Base-by-base conservation (phyloP, 306 rosid species). In the Sicyos edulis region DNA sequence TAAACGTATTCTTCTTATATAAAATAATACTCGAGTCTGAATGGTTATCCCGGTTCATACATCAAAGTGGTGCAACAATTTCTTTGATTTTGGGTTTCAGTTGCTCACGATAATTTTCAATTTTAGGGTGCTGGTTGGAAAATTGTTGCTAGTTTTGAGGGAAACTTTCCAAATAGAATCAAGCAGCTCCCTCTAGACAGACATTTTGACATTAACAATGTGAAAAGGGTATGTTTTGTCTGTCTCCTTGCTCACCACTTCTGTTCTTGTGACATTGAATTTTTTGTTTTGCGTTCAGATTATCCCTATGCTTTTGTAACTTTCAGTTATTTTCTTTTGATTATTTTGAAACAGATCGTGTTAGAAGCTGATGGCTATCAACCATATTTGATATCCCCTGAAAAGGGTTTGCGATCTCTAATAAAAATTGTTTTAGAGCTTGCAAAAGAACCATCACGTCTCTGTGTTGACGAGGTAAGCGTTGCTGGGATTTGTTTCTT, bases 361-460 rank as follows among this genome's bases (percentile, higher is more conserved):
- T 82, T 92, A 81, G 98, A 92, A 84, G 98, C 98, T 8, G 98
- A 92, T 82, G 98, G 98, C 77, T 92, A 92, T 84, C 98, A 92
- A 78, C 98, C 98, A 20, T 90, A 92, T 83, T 95, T 92, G 77
- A 90, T 92, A 76, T 92, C 98, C 51, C 98, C 98, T 64, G 98
- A 90, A 82, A 92, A 92, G 82, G 98, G 98, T 74, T 82, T 92
- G 81, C 84, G 98, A 81, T 93, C 99, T 66, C 77, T 93, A 68
- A 93, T 93, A 72, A 93, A 93, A 85, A 95, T 91, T 73, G 99
- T 93, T 62, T 76, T 93, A 77, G 99, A 93, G 84, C 99, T 93
- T 79, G 97, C 97, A 6, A 93, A 93, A 82, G 99, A 93, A 51
- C 99, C 99, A 76, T 87, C 99, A 9, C 90, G 92, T 32, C 99